Evolutionary conservation across 1,284 basidiomycete species (phyloP).

Genomic region (Cryptococcus wingfieldii): DNA sequence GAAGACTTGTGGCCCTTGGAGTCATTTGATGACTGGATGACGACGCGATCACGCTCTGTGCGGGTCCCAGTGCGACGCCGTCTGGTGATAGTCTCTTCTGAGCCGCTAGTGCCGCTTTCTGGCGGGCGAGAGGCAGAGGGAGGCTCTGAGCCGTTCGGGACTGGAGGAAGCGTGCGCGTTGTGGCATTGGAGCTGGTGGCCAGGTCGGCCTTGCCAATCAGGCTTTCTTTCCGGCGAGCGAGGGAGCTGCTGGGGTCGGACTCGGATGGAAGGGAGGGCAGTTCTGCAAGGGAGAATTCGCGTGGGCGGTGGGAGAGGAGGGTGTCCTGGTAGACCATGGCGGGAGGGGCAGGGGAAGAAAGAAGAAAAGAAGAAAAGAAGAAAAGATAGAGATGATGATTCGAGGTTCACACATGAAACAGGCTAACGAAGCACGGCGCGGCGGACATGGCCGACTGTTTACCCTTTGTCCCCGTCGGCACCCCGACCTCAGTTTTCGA

Average conservation of each 20-base stretch:
- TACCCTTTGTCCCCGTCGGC: no score
- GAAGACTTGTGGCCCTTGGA: neutral
- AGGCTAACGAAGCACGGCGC: no score
- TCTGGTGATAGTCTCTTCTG: neutral
- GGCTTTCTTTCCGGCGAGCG: neutral
- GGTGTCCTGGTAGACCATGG: neutral
- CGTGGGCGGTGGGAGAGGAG: neutral
- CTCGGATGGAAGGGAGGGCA: neutral
- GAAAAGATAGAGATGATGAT: neutral
- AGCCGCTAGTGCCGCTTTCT: neutral
- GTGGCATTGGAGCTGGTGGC: constrained; percentile 29
- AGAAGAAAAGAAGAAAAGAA: neutral
- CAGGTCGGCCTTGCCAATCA: constrained; percentile 2
- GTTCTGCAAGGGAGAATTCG: neutral
- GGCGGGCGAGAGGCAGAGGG: constrained; percentile 4
- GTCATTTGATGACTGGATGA: neutral
- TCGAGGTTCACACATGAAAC: neutral
- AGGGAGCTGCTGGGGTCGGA: neutral
- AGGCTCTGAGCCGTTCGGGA: neutral
- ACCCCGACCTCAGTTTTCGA: no score
- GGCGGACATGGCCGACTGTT: no score
- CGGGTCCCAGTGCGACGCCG: neutral
- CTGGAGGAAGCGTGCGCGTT: constrained; percentile 29
- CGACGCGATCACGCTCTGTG: neutral
- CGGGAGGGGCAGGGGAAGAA: neutral